Conservation (phyloP, 306 rosid genomes). For the Sophora flavescens region DNA sequence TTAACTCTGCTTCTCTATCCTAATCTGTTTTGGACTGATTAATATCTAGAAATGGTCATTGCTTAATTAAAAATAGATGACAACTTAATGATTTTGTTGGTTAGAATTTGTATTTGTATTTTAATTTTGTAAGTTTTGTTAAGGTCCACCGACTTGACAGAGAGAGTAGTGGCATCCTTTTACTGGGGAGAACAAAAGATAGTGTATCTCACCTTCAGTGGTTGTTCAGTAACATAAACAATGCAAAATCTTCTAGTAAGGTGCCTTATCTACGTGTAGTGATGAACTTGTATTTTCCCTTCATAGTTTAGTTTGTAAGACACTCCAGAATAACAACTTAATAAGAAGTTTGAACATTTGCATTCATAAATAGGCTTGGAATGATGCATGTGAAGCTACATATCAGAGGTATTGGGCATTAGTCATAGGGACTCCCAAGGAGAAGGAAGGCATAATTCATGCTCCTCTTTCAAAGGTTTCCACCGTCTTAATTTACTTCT, state of each 20-base stretch:
- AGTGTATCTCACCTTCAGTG: conserved; percentile 77
- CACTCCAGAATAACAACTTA: neutral
- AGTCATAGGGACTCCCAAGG: conserved; percentile 85
- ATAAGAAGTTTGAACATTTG: conserved; percentile 20
- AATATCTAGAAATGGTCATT: conserved; percentile 20
- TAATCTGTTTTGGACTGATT: conserved; percentile 18
- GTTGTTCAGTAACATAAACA: conserved; percentile 68
- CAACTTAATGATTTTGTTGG: neutral
- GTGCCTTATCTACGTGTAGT: conserved; percentile 48
- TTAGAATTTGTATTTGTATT: neutral
- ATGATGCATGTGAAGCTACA: conserved; percentile 77
- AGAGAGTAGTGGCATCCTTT: conserved; percentile 85
- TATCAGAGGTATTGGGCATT: conserved; percentile 92
- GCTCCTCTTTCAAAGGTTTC: conserved; percentile 95
- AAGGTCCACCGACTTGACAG: conserved; percentile 96
- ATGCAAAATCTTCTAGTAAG: conserved; percentile 67
- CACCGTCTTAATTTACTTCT: conserved; percentile 32
- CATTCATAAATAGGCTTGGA: conserved; percentile 67
- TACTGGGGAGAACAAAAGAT: conserved; percentile 88
- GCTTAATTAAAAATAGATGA: conserved; percentile 17
- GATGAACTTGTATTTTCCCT: conserved; percentile 22
- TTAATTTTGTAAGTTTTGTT: conserved; percentile 21
- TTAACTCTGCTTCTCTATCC: conserved; percentile 17
- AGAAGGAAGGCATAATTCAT: conserved; percentile 81
- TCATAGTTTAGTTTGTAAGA: conserved; percentile 6